Percentiles rank a stretch among this genome's conserved stretches.
Evolutionary conservation across 139 green algal genomes (phyloP).

Genomic region (Parachlorella kessleri): DNA sequence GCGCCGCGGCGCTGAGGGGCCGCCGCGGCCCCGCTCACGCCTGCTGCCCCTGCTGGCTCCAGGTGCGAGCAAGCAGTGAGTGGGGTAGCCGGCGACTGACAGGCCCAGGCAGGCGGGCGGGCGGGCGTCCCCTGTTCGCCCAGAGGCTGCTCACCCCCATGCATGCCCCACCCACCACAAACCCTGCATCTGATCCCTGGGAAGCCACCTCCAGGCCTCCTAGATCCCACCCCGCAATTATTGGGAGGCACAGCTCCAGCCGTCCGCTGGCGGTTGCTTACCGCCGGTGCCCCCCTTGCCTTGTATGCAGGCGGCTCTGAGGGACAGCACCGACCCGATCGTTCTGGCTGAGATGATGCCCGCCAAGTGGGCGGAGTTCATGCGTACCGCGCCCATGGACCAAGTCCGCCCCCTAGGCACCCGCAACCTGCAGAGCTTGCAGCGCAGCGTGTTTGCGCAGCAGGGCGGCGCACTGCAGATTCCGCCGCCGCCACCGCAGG

Average conservation of each 20-base stretch:
- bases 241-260: too few relatives aligned
- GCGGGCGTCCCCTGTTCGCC: too few relatives aligned
- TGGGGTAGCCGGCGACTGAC: too few relatives aligned
- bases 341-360: conserved; percentile 85
- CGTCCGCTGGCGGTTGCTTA: background rate
- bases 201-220: too few relatives aligned
- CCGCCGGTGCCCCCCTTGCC: conserved; percentile 15
- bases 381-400: conserved; percentile 76
- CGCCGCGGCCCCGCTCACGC: background rate
- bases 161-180: too few relatives aligned
- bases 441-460: background rate
- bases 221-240: too few relatives aligned
- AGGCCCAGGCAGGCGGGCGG: too few relatives aligned
- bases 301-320: conserved; percentile 16
- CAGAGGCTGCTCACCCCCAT: too few relatives aligned
- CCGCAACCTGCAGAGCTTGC: background rate
- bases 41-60: background rate
- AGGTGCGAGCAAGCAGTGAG: too few relatives aligned
- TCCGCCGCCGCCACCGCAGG: too few relatives aligned
- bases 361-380: conserved; percentile 84
- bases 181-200: too few relatives aligned
- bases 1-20: background rate
- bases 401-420: conserved; percentile 58
- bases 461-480: background rate
- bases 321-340: conserved; percentile 34